These are phyloP conservation scores for Penicillium griseofulvum DNA, from an alignment of 2,329 filamentous ascomycete genomes.

Conservation along the genomic window DNA sequence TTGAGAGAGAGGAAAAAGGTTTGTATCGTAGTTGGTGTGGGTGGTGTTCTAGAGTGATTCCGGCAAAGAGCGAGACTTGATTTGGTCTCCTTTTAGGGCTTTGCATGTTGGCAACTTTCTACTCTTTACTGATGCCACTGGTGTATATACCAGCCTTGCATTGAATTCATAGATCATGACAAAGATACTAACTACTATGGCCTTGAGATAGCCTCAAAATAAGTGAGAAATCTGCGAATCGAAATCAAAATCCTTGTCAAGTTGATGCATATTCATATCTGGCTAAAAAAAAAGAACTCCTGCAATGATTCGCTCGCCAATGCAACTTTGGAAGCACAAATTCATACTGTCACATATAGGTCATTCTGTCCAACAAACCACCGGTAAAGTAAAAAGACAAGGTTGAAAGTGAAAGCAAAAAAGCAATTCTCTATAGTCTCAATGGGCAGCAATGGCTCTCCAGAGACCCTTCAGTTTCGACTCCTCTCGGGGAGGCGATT, in stretches of 20 bases:
- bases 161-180: neutral
- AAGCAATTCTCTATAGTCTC: conserved; percentile 1
- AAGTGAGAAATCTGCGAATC: neutral
- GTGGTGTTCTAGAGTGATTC: conserved; percentile 80
- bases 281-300: conserved; percentile 21
- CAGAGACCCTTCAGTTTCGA: conserved; percentile 33
- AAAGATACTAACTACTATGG: too few relatives aligned
- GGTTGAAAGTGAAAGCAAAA: conserved; percentile 8
- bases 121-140: neutral
- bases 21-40: conserved; percentile 79
- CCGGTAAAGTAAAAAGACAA: conserved; percentile 10
- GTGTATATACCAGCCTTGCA: neutral
- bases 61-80: conserved; percentile 29
- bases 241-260: neutral
- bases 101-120: neutral
- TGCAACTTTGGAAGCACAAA: conserved; percentile 11
- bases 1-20: conserved; percentile 69
- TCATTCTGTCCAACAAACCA: conserved; percentile 12
- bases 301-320: conserved; percentile 25
- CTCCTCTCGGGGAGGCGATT: conserved; percentile 27
- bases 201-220: neutral
- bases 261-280: conserved; percentile 6
- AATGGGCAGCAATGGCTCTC: conserved; percentile 32
- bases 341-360: conserved; percentile 8
- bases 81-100: neutral